Base-by-base conservation (phyloP, 768 basidiomycete species). In the Dioszegia aurantiaca region DNA sequence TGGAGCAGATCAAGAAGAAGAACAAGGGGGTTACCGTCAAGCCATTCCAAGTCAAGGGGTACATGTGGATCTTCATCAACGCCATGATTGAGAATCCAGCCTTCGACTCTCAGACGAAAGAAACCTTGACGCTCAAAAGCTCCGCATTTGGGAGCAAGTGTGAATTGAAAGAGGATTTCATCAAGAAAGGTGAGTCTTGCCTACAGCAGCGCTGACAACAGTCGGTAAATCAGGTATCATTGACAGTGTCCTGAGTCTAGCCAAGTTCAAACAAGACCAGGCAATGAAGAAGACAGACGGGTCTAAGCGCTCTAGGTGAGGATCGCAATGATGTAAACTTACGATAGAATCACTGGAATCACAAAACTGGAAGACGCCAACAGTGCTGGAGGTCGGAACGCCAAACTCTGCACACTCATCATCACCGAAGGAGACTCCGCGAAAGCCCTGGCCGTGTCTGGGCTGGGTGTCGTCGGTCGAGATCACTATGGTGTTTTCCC, bases 81-180 rank as follows among this genome's bases (percentile, higher is more conserved):
- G 85, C 90, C 14, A 81, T 95, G 60, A 87, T 99, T 64, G 93
- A 94, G 79, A 99, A 99, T 72, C 94, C 95, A 9, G 90, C 91
- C 0, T 99, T 99, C 78, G 94, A 99, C 82, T 92, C 90, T 82
- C 95, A 99, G 77, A 97, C 95, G 36, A 99, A 99, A 80, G 95
- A 99, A 76, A 88, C 86, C 3, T 79, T 99, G 64, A 98, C 93
- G 1, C 79, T 97, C 43, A 85, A 86, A 2, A 79, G 87, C 19
- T 86, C 85, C 28, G 94, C 94, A 77, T 99, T 98, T 71, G 80
- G 77, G 0, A 87, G 87, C 42, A 94, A 87, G 76, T 89, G 91
- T 2, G 78, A 77, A 1, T 70, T 97, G 12, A 84, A 87, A 1
- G 94, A 98, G 52, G 92, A 95, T 0, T 98, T 97, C 74, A 83